Conservation (phyloP, 768 basidiomycete genomes). For the Dacryopinax primogenitus region DNA sequence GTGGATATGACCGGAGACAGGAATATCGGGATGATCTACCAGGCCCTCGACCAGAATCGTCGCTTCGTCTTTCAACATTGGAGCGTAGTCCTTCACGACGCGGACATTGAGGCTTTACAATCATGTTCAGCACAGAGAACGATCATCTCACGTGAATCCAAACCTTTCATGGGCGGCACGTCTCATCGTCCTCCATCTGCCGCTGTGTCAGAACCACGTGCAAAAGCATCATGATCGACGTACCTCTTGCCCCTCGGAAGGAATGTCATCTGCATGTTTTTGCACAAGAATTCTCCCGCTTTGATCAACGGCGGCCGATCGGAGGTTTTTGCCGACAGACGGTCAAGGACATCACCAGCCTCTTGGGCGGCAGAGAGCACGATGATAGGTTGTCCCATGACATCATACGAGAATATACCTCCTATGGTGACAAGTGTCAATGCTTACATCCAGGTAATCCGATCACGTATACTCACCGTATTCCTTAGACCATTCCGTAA, state of each 20-base stretch:
- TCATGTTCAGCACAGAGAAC: background rate
- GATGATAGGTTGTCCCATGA: background rate
- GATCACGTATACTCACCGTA: conserved; percentile 42
- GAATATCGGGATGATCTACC: background rate
- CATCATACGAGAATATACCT: background rate
- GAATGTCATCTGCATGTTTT: background rate
- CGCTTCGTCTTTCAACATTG: background rate
- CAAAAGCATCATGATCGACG: background rate
- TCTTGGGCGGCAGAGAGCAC: background rate
- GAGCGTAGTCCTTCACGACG: background rate
- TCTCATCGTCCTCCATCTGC: background rate
- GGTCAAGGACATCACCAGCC: background rate
- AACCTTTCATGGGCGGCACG: background rate
- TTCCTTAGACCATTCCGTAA: conserved; percentile 40
- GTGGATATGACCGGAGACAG: background rate
- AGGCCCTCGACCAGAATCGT: background rate
- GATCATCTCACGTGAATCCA: background rate
- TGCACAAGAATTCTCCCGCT: background rate
- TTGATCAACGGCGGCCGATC: background rate
- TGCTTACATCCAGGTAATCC: background rate
- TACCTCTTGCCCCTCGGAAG: background rate
- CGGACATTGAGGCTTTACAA: background rate
- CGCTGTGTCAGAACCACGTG: background rate
- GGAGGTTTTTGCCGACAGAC: background rate
- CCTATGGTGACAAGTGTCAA: background rate